phyloP scores from a whole-genome alignment of 352 stramenopile genomes.

The Albugo laibachii region DNA sequence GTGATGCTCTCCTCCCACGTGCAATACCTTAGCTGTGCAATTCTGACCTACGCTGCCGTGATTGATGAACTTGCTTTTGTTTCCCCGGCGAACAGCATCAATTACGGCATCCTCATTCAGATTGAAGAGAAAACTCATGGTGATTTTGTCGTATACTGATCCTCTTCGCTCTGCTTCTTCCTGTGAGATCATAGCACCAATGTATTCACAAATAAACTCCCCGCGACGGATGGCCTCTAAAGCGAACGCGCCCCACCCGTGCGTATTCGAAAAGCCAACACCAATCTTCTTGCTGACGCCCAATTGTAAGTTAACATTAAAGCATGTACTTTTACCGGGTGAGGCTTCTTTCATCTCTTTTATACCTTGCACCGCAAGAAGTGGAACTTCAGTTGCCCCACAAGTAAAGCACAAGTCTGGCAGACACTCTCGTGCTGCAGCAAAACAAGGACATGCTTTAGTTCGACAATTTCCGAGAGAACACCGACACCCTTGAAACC shows the following conservation, averaged over 20 bases:
- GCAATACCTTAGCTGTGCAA: constrained; percentile 58
- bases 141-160: constrained; percentile 73
- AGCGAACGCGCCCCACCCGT: constrained; percentile 51
- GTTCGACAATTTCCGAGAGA: constrained; percentile 26
- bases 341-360: constrained; percentile 10
- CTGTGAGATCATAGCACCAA: constrained; percentile 38
- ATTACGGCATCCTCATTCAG: constrained; percentile 81
- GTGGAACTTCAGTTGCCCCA: constrained; percentile 27
- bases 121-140: constrained; percentile 85
- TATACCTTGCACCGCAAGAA: constrained; percentile 22
- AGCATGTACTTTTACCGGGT: constrained; percentile 22
- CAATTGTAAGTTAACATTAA: constrained; percentile 39
- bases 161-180: constrained; percentile 66
- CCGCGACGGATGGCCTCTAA: constrained; percentile 39
- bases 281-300: constrained; percentile 37
- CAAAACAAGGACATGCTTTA: constrained; percentile 30
- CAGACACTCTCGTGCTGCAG: constrained; percentile 34
- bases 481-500: constrained; percentile 43
- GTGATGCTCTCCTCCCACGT: constrained; percentile 76
- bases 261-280: constrained; percentile 38
- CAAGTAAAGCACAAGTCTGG: constrained; percentile 55
- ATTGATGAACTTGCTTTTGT: constrained; percentile 88
- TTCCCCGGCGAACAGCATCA: constrained; percentile 83
- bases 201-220: constrained; percentile 62
- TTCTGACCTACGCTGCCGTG: constrained; percentile 54